A percentile compares a stretch with the other conserved stretches of the same genome.
phyloP scores from a whole-genome alignment of 768 basidiomycete genomes.

The Hygrophoropsis aurantiaca region DNA sequence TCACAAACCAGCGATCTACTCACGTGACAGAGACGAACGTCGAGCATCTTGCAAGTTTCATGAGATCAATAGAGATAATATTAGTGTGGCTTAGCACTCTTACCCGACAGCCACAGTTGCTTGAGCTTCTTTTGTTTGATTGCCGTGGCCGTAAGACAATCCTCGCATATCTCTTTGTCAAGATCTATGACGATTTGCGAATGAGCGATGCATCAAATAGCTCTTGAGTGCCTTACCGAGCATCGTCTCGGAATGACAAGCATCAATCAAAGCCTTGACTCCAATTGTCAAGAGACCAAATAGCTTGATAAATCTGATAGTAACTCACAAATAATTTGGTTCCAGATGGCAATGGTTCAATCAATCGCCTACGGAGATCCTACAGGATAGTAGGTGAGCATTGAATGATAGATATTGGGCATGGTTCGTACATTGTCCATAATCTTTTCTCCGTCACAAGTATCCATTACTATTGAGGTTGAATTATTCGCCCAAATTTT shows the following conservation, averaged over 20 bases:
- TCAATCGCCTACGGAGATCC: slow-evolving; percentile 21
- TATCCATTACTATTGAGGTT: slow-evolving; percentile 11
- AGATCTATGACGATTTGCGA: slow-evolving; percentile 15
- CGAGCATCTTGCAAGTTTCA: too few relatives aligned
- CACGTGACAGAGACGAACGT: too few relatives aligned
- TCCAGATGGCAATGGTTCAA: slow-evolving; percentile 24
- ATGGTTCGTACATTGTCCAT: slow-evolving; percentile 19
- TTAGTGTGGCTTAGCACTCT: too few relatives aligned
- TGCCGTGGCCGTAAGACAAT: too few relatives aligned
- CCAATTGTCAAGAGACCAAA: background rate
- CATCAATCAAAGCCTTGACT: slow-evolving; percentile 25
- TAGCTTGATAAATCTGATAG: background rate
- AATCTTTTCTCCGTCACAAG: slow-evolving; percentile 12
- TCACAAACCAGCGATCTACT: too few relatives aligned
- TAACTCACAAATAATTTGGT: slow-evolving; percentile 26
- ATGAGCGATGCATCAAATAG: too few relatives aligned
- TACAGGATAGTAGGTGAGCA: background rate
- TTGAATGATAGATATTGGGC: slow-evolving; percentile 20
- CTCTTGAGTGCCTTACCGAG: slow-evolving; percentile 14
- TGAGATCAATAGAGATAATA: too few relatives aligned
- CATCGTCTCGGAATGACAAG: slow-evolving; percentile 29
- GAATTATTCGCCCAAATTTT: background rate
- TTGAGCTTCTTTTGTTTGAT: too few relatives aligned
- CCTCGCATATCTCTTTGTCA: slow-evolving; percentile 11
- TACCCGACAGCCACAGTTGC: too few relatives aligned